Conservation (phyloP, 106 monocot genomes). For the Alisma plantagoaquatica region DNA sequence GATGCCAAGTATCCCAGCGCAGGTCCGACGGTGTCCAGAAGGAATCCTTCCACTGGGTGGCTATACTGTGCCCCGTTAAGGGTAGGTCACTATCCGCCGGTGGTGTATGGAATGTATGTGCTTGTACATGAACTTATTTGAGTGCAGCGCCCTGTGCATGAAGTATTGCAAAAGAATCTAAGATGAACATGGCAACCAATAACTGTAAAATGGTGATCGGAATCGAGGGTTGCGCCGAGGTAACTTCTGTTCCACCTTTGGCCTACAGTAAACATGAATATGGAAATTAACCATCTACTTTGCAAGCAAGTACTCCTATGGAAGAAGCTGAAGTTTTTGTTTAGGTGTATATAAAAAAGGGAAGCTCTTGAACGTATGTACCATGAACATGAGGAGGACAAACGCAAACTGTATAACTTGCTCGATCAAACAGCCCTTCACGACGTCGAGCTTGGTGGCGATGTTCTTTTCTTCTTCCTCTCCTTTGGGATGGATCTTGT, state of each 20-base stretch:
- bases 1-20: slow-evolving; percentile 5
- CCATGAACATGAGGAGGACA: slow-evolving; percentile 10
- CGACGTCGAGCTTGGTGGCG: slow-evolving; percentile 8
- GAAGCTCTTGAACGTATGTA: too few relatives aligned
- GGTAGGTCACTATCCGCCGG: slow-evolving; percentile 11
- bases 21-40: slow-evolving; percentile 4
- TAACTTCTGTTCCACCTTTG: too few relatives aligned
- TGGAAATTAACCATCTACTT: background rate
- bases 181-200: slow-evolving; percentile 14
- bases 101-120: slow-evolving; percentile 21
- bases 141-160: slow-evolving; percentile 14
- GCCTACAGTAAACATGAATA: too few relatives aligned
- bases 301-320: background rate
- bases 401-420: slow-evolving; percentile 13
- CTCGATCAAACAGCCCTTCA: slow-evolving; percentile 11
- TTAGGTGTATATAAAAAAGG: background rate
- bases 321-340: background rate
- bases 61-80: slow-evolving; percentile 13
- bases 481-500: slow-evolving; percentile 6
- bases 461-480: slow-evolving; percentile 15
- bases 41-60: slow-evolving; percentile 13
- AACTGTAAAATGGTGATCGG: background rate
- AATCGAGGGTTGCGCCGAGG: too few relatives aligned
- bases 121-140: slow-evolving; percentile 17
- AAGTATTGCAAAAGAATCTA: slow-evolving; percentile 22